Base-by-base conservation (phyloP, 768 basidiomycete genomes). In the Xanthoconium stramineum region DNA sequence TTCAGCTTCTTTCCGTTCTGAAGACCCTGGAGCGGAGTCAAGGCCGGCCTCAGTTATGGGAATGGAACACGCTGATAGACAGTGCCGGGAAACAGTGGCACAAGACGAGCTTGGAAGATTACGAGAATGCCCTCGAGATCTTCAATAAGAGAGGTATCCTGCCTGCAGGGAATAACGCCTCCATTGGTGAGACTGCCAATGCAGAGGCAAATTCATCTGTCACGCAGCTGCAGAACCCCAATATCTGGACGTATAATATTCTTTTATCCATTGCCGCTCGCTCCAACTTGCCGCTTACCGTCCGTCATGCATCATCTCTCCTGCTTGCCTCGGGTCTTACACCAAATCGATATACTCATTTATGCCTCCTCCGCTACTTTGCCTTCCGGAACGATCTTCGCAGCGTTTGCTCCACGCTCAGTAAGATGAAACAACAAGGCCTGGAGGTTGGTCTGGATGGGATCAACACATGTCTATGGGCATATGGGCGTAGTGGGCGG, bases 31-130 rank as follows among this genome's bases (percentile, higher is more conserved):
- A 79, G 55, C 71, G 70, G 20, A 75, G 73, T n/a, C 84, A 83
- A 13, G 86, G 83, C 24, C 72, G 53, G 12, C 68, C 90, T 33
- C 75, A 80, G 59, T 62, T 73, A n/a, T 83, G 83, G 77, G 82
- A 91, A 67, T 92, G 90, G 88, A 92, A 91, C 65, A 75, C 82
- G 9, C 76, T 93, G 44, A 80, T 92, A 56, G 79, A 86, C 61
- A 78, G 76, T 64, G 83, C 85, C 1, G 89, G 84, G 15, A 80
- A 78, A 56, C 86, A 88, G 4, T 83, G 79, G 74, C 79, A 88
- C 54, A 83, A 79, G 66, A 81, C 83, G 40, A 71, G 75, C 29
- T 57, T 74, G 48, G 78, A 78, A 55, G 84, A 89, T 58, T 86
- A 86, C 71, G 76, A 79, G 54, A 74, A 76, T 30, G 79, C 88